A percentile compares a stretch with the other conserved stretches of the same genome.
Evolutionary conservation across 164 flowering plant genomes (phyloP).

Genomic region (Umbellularia californica): DNA sequence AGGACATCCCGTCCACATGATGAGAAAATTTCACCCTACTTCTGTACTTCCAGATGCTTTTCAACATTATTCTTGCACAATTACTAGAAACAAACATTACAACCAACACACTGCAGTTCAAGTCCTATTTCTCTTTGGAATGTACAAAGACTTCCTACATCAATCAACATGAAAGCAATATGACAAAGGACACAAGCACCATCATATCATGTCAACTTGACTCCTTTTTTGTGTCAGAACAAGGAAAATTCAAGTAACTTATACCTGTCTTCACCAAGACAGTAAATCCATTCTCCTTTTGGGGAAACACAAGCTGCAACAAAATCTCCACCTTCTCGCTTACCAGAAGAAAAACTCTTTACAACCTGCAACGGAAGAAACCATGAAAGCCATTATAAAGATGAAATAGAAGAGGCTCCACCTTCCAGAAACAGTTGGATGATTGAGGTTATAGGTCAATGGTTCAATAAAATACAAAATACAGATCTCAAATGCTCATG

Average conservation of each 20-base stretch:
- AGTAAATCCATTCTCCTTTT: slow-evolving; percentile 97
- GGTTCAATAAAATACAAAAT: too few relatives aligned
- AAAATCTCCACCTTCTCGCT: slow-evolving; percentile 98
- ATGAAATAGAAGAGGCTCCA: background rate
- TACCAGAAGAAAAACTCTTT: slow-evolving; percentile 99
- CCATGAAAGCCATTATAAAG: slow-evolving; percentile 1
- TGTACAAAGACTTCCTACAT: background rate
- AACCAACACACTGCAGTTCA: background rate
- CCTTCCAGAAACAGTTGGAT: background rate
- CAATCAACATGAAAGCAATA: background rate
- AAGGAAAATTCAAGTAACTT: too few relatives aligned
- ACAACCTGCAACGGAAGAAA: slow-evolving; percentile 57
- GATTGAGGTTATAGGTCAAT: too few relatives aligned
- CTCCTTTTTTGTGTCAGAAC: background rate
- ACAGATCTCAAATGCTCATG: background rate
- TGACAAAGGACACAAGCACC: background rate
- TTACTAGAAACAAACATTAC: background rate
- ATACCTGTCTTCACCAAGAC: slow-evolving; percentile 96
- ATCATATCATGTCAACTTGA: background rate
- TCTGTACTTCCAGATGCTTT: background rate
- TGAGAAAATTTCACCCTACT: too few relatives aligned
- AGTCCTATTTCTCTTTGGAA: background rate
- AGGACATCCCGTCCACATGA: too few relatives aligned
- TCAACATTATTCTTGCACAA: background rate
- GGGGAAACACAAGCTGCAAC: slow-evolving; percentile 95